Percentiles rank a stretch among this genome's conserved stretches.
Conservation (phyloP, 2,329 filamentous ascomycete species). For the Fusarium illudens region DNA sequence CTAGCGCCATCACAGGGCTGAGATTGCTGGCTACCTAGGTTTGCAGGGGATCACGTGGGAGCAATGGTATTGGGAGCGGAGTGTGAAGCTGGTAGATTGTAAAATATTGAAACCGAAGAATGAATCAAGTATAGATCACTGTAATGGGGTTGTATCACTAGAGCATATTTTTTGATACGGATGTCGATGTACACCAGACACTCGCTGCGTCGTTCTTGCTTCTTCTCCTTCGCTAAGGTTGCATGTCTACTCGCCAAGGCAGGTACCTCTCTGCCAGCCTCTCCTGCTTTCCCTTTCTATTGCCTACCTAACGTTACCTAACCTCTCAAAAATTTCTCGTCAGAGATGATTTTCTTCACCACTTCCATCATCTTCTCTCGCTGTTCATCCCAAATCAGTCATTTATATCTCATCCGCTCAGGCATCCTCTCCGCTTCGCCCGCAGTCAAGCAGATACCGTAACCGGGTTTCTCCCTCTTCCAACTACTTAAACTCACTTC, state of each 20-base stretch:
- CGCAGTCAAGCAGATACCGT: too few relatives aligned
- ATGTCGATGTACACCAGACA: too few relatives aligned
- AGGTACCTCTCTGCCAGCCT: neutral
- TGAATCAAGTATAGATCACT: neutral
- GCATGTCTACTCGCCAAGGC: neutral
- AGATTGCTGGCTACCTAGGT: conserved; percentile 1
- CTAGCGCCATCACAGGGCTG: conserved; percentile 34
- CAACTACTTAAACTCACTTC: too few relatives aligned
- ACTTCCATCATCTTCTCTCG: fast-evolving
- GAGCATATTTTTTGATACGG: too few relatives aligned
- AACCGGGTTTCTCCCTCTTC: too few relatives aligned
- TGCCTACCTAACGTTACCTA: too few relatives aligned
- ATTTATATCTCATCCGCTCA: too few relatives aligned
- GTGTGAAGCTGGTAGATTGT: neutral
- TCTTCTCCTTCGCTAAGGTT: neutral
- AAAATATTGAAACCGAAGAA: neutral
- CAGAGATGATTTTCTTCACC: fast-evolving
- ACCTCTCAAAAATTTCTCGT: neutral
- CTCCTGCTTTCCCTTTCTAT: too few relatives aligned
- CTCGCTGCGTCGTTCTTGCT: too few relatives aligned
- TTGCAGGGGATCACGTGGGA: conserved; percentile 26
- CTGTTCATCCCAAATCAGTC: neutral
- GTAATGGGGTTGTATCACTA: too few relatives aligned
- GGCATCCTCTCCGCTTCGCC: neutral
- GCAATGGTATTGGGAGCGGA: too few relatives aligned